Conservation (phyloP, 352 stramenopile species). For the Globisporangium paddicum region DNA sequence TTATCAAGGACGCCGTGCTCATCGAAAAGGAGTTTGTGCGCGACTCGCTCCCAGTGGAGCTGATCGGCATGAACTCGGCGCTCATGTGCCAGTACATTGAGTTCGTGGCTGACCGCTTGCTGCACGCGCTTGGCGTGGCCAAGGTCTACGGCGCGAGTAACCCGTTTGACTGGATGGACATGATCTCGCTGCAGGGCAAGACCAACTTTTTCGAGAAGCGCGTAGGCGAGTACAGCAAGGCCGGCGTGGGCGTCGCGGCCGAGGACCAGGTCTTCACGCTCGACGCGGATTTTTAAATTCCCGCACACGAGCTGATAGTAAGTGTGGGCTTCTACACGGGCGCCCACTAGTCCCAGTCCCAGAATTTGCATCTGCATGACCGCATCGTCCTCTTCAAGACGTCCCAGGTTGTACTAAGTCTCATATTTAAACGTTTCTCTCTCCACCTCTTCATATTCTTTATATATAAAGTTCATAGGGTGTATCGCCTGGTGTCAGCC, state of each 20-base stretch:
- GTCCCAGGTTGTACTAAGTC: background rate
- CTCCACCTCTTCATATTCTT: too few relatives aligned
- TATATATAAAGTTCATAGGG: too few relatives aligned
- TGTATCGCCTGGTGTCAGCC: too few relatives aligned
- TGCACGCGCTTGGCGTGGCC: constrained; percentile 88
- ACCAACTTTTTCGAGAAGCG: constrained; percentile 99
- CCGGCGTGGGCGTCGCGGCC: constrained; percentile 90
- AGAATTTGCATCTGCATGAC: background rate
- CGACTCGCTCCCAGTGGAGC: constrained; percentile 96
- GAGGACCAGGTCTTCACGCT: constrained; percentile 91
- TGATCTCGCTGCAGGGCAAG: constrained; percentile 98
- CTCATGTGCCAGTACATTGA: constrained; percentile 99
- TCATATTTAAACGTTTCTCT: background rate
- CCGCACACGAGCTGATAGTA: too few relatives aligned
- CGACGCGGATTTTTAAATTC: constrained; percentile 91
- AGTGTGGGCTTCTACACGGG: too few relatives aligned
- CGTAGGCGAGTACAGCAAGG: constrained; percentile 98
- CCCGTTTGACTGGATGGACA: constrained; percentile 99
- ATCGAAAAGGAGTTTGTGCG: constrained; percentile 99
- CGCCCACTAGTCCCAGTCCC: background rate
- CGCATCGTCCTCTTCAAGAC: background rate
- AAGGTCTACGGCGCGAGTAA: constrained; percentile 95
- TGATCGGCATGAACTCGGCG: constrained; percentile 98
- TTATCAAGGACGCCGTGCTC: constrained; percentile 93
- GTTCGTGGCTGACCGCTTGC: constrained; percentile 96